Percentiles rank a stretch among this genome's conserved stretches.
Evolutionary conservation across 257 asterid genomes (phyloP).

Genomic region (Anisodus tanguticus): DNA sequence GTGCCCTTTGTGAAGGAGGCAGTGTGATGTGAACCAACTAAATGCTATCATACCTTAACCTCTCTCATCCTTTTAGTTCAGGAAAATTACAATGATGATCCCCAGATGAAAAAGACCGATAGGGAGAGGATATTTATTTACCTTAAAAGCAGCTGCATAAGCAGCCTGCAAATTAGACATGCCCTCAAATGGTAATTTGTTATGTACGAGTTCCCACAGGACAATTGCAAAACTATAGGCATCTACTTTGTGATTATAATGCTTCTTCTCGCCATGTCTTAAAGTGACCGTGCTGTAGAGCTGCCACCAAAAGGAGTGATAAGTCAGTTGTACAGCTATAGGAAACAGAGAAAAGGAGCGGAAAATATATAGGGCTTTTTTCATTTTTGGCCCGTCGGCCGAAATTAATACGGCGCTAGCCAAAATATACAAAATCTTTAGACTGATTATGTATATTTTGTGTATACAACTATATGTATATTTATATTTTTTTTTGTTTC

Average conservation of each 20-base stretch:
- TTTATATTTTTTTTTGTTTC: too few relatives aligned
- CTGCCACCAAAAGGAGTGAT: conserved; percentile 47
- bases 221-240: conserved; percentile 98
- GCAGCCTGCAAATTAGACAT: conserved; percentile 99
- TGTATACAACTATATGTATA: too few relatives aligned
- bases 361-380: neutral
- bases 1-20: conserved; percentile 18
- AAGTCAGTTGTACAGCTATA: conserved; percentile 3
- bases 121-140: conserved; percentile 31
- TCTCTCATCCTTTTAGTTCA: conserved; percentile 12
- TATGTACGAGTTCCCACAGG: conserved; percentile 90
- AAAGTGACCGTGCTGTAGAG: conserved; percentile 94
- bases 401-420: too few relatives aligned
- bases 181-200: conserved; percentile 83
- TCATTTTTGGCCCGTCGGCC: too few relatives aligned
- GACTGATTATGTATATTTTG: too few relatives aligned
- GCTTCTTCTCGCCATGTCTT: conserved; percentile 97
- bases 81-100: neutral
- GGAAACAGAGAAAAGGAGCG: neutral
- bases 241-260: conserved; percentile 94
- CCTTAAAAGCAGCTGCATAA: conserved; percentile 98
- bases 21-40: conserved; percentile 21
- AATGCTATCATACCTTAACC: conserved; percentile 22
- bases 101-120: neutral
- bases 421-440: too few relatives aligned